Conservation (phyloP, 2,329 filamentous ascomycete genomes). For the Xylariales sp. region DNA sequence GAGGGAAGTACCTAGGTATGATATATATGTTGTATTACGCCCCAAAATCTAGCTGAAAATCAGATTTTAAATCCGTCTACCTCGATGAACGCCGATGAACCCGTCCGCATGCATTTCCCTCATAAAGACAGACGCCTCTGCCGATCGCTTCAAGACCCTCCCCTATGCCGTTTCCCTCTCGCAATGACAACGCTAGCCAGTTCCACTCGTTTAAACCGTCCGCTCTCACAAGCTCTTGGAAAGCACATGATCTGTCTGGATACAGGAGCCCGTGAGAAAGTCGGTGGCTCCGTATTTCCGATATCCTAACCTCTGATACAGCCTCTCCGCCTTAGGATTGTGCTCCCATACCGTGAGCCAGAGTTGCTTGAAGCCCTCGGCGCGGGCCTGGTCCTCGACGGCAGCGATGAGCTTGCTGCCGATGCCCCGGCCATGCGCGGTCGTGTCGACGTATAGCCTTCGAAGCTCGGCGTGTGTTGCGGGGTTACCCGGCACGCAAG, state of each 20-base stretch:
- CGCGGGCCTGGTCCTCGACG: conserved; percentile 44
- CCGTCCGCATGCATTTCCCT: not conserved
- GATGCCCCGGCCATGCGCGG: conserved; percentile 46
- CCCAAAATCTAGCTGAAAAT: no score
- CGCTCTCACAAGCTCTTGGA: conserved; percentile 39
- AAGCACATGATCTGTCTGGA: conserved; percentile 46
- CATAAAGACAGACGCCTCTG: not conserved
- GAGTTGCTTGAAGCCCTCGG: conserved; percentile 44
- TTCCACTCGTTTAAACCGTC: not conserved
- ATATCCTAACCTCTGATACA: conserved; percentile 46
- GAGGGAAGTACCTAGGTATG: no score
- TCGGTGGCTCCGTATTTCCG: conserved; percentile 39
- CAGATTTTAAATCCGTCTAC: not conserved
- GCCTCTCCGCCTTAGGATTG: conserved; percentile 37
- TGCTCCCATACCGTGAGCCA: conserved; percentile 50
- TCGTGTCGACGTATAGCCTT: conserved; percentile 47
- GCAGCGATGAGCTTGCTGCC: conserved; percentile 45
- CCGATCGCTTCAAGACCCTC: not conserved
- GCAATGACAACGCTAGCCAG: not conserved
- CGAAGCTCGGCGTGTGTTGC: conserved; percentile 45
- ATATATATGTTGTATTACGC: not conserved
- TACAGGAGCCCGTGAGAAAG: conserved; percentile 42
- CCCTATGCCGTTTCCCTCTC: not conserved
- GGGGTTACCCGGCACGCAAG: conserved; percentile 39
- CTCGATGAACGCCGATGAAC: conserved; percentile 7